Conservation (phyloP, 495 filamentous ascomycete species). For the Tricharina praecox region DNA sequence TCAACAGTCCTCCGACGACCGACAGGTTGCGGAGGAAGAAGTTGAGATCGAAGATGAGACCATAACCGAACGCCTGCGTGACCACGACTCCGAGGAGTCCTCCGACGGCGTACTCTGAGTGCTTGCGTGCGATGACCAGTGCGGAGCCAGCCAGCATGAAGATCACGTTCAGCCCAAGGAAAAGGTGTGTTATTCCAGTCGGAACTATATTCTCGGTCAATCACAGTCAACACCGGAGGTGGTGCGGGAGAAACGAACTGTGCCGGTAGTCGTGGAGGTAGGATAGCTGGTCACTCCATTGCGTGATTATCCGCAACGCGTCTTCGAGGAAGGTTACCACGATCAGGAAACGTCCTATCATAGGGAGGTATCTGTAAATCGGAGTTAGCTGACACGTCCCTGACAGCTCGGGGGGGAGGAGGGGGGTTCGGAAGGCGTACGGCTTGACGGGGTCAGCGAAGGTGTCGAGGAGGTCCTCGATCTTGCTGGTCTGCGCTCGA, state of each 20-base stretch:
- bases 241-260: conserved; percentile 41
- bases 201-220: conserved; percentile 45
- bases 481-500: conserved; percentile 89
- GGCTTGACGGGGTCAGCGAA: conserved; percentile 84
- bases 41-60: conserved; percentile 96
- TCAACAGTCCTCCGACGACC: conserved; percentile 87
- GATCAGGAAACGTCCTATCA: conserved; percentile 90
- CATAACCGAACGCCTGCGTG: conserved; percentile 93
- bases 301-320: conserved; percentile 84
- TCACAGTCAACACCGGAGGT: conserved; percentile 3
- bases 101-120: conserved; percentile 78
- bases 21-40: conserved; percentile 98
- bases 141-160: conserved; percentile 71
- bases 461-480: conserved; percentile 86
- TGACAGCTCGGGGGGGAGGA: too few relatives aligned
- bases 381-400: too few relatives aligned
- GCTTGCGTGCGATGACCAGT: conserved; percentile 75
- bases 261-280: conserved; percentile 86
- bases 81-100: conserved; percentile 82
- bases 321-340: conserved; percentile 98
- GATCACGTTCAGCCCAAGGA: conserved; percentile 78
- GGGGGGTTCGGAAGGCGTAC: too few relatives aligned
- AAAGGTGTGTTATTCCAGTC: conserved; percentile 75
- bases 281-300: conserved; percentile 89
- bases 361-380: conserved; percentile 68